Percentiles rank a stretch among this genome's conserved stretches.
Conservation (phyloP, 2,329 filamentous ascomycete species). For the Cladophialophora yegresii region DNA sequence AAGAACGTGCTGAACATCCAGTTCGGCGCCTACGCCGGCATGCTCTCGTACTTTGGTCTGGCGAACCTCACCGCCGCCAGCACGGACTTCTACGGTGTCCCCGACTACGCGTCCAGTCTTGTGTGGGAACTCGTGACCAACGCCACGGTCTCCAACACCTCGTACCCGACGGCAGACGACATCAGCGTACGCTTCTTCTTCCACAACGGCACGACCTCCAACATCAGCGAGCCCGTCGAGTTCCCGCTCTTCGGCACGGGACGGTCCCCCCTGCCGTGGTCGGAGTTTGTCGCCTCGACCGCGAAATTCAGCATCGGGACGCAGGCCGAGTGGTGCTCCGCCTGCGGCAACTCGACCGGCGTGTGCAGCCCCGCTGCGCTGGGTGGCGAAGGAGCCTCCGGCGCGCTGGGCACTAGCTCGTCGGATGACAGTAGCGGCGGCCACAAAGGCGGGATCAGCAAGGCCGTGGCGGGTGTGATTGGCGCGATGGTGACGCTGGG, state of each 20-base stretch:
- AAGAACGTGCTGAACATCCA: conserved; percentile 54
- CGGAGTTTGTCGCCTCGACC: conserved; percentile 66
- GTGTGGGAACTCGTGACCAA: conserved; percentile 71
- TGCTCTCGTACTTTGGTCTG: conserved; percentile 64
- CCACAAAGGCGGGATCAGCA: conserved; percentile 58
- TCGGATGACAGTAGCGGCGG: conserved; percentile 41
- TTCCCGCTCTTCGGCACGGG: conserved; percentile 65
- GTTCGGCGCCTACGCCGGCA: conserved; percentile 64
- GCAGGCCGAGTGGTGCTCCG: conserved; percentile 69
- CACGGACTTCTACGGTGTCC: conserved; percentile 70
- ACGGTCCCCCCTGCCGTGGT: conserved; percentile 64
- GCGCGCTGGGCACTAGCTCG: conserved; percentile 37
- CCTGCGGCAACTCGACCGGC: conserved; percentile 72
- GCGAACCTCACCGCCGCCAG: conserved; percentile 54
- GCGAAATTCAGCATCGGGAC: conserved; percentile 66
- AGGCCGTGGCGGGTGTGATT: conserved; percentile 77
- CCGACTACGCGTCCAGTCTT: conserved; percentile 83
- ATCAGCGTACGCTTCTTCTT: conserved; percentile 62
- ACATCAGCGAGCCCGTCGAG: conserved; percentile 46
- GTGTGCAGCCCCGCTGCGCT: conserved; percentile 58
- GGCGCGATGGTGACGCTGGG: conserved; percentile 69
- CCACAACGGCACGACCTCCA: conserved; percentile 61
- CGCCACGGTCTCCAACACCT: conserved; percentile 37
- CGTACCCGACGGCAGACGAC: conserved; percentile 52
- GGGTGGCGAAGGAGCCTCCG: conserved; percentile 35